Base-by-base conservation (phyloP, 306 rosid genomes). In the Heteromeles arbutifolia region DNA sequence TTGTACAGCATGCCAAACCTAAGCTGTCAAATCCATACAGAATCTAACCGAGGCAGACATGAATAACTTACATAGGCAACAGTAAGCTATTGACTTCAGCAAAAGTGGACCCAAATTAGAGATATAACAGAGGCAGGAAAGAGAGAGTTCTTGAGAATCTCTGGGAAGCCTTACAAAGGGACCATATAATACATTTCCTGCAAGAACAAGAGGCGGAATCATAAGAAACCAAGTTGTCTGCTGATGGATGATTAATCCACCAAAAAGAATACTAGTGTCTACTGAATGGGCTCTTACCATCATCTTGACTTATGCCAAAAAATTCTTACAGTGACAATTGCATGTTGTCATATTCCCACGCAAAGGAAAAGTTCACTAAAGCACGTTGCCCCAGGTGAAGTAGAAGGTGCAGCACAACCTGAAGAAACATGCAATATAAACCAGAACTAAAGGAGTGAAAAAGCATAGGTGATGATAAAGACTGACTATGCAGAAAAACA, bases 101-200 rank as follows among this genome's bases (percentile, higher is more conserved):
- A 89, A 70, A 63, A 78, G 81, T 15, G 82, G 70, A 73, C 89
- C 91, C 91, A 92, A 77, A 82, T 85, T 75, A 74, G 96, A 85
- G 74, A 90, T 82, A 83, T 89, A 92, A 81, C 77, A 82, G 73
- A 92, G 84, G 77, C 88, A 87, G 82, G 90, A 87, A n/a, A 95
- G 80, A 67, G 91, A 82, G 77, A 92, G 88, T 79, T 90, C 96
- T 80, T 95, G 97, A 72, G 79, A 85, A 74, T 90, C 91, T 77
- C 74, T 86, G 72, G 97, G 89, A 84, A 95, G 96, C 81, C 80
- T 81, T 80, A 85, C 77, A 77, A 95, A 95, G 62, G 97, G 97
- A 77, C 97, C 96, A 65, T 77, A 88, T 68, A 65, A 48, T 65
- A 77, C 70, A 56, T 75, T 76, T 78, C 87, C 98, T 90, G 90